These are phyloP conservation scores for Calycina marina DNA, from an alignment of 2,329 filamentous ascomycete species.

Conservation along the genomic window DNA sequence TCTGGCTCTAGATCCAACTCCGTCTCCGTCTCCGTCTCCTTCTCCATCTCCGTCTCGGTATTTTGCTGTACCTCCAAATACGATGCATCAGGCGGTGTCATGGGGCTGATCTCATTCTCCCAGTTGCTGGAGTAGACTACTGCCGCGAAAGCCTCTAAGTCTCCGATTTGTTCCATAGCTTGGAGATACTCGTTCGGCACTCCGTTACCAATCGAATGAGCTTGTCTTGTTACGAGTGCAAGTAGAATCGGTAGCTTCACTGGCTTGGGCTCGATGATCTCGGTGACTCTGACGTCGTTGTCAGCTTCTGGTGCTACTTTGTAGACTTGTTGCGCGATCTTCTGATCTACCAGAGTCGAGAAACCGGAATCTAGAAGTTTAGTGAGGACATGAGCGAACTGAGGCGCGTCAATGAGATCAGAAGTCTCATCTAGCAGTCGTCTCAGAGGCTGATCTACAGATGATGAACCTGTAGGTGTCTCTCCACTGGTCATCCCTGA, in stretches of 20 bases:
- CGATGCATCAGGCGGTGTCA: conserved; percentile 13
- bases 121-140: conserved; percentile 81
- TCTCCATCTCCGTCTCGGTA: conserved; percentile 3
- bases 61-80: conserved; percentile 8
- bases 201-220: conserved; percentile 74
- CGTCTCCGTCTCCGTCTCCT: no score
- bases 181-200: conserved; percentile 56
- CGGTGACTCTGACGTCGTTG: conserved; percentile 27
- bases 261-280: conserved; percentile 35
- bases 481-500: conserved; percentile 60
- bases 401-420: conserved; percentile 86
- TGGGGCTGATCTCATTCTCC: conserved; percentile 43
- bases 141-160: conserved; percentile 71
- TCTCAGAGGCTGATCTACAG: conserved; percentile 36
- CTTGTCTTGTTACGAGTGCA: conserved; percentile 80
- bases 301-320: conserved; percentile 30
- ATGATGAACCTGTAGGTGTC: conserved; percentile 24
- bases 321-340: conserved; percentile 67
- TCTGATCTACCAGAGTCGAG: conserved; percentile 67
- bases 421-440: conserved; percentile 89
- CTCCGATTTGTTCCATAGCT: conserved; percentile 61
- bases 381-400: conserved; percentile 75
- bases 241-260: conserved; percentile 78
- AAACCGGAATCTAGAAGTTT: conserved; percentile 80
- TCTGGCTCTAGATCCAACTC: no score